phyloP scores from a whole-genome alignment of 2,329 filamentous ascomycete species.

The Furcasterigmium sp. region DNA sequence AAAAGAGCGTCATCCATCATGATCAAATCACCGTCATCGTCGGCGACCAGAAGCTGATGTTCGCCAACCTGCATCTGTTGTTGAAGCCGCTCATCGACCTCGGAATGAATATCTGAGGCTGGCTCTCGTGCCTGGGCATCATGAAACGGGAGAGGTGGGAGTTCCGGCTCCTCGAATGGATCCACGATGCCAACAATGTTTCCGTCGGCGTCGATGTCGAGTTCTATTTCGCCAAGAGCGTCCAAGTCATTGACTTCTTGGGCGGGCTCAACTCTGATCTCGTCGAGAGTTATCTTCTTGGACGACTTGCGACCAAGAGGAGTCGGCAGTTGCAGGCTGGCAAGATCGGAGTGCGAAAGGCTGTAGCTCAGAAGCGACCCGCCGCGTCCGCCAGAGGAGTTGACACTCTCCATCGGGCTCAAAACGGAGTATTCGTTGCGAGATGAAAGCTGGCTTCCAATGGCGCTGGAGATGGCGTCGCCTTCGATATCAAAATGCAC shows the following conservation, averaged over 20 bases:
- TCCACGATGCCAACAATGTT: slow-evolving; percentile 38
- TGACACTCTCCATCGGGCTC: slow-evolving; percentile 32
- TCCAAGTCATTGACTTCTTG: slow-evolving; percentile 30
- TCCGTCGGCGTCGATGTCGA: slow-evolving; percentile 47
- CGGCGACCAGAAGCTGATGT: not conserved
- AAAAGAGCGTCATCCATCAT: not conserved
- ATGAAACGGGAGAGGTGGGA: slow-evolving; percentile 33
- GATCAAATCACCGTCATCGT: not conserved
- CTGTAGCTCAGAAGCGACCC: slow-evolving; percentile 22
- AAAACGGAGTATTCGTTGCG: slow-evolving; percentile 35
- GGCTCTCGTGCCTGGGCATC: too few relatives aligned
- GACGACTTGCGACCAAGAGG: slow-evolving; percentile 23
- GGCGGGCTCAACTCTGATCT: slow-evolving; percentile 21
- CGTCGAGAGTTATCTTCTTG: slow-evolving; percentile 11
- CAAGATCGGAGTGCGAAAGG: slow-evolving; percentile 25
- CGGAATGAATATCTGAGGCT: too few relatives aligned
- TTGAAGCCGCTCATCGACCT: not conserved
- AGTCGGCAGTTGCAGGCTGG: slow-evolving; percentile 24
- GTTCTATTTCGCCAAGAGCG: slow-evolving; percentile 32
- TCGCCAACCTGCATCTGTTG: too few relatives aligned
- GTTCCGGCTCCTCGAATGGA: slow-evolving; percentile 28
- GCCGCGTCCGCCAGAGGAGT: slow-evolving; percentile 21
- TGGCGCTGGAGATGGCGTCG: slow-evolving; percentile 23
- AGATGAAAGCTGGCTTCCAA: slow-evolving; percentile 30
- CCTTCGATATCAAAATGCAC: slow-evolving; percentile 44